Conservation (phyloP, 2,329 filamentous ascomycete species). For the Boeremia lycopersici region DNA sequence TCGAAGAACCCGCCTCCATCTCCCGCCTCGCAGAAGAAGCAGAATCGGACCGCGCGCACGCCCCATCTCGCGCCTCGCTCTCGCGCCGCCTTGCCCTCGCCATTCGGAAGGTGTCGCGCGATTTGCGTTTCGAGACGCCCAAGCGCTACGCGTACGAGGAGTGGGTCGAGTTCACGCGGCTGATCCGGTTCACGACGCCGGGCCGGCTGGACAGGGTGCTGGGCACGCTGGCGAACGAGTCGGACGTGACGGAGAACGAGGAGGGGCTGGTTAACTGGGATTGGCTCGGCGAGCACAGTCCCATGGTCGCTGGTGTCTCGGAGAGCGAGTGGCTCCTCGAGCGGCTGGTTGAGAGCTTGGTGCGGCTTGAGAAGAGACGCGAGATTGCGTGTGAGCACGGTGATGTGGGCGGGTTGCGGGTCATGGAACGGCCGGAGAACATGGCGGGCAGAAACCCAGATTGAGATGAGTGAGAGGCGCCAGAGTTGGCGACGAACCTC, state of each 20-base stretch:
- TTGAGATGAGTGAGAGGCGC: no score
- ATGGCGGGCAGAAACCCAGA: no score
- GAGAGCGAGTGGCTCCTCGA: conserved; percentile 73
- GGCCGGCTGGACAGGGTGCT: conserved; percentile 18
- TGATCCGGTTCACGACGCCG: conserved; percentile 65
- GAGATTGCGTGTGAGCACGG: conserved; percentile 17
- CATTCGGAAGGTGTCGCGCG: conserved; percentile 69
- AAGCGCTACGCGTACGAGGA: conserved; percentile 80
- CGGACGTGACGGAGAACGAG: conserved; percentile 53
- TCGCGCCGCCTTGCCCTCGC: conserved; percentile 68
- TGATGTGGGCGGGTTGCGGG: no score
- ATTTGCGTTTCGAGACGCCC: conserved; percentile 63
- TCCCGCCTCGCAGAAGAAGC: conserved; percentile 19
- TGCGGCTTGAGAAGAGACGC: conserved; percentile 41
- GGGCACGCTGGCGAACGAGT: background rate
- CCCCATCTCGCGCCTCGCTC: conserved; percentile 57
- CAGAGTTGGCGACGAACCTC: no score
- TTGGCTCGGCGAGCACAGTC: conserved; percentile 73
- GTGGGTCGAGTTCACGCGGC: conserved; percentile 81
- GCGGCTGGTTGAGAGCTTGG: conserved; percentile 68
- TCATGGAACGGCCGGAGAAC: no score
- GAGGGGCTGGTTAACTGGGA: conserved; percentile 70
- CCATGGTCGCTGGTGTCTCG: conserved; percentile 66
- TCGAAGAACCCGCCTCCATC: conserved; percentile 15
- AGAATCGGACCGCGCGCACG: conserved; percentile 6